Evolutionary conservation across 805 yeast genomes (phyloP).

Genomic region (Wickerhamomyces tratensis): DNA sequence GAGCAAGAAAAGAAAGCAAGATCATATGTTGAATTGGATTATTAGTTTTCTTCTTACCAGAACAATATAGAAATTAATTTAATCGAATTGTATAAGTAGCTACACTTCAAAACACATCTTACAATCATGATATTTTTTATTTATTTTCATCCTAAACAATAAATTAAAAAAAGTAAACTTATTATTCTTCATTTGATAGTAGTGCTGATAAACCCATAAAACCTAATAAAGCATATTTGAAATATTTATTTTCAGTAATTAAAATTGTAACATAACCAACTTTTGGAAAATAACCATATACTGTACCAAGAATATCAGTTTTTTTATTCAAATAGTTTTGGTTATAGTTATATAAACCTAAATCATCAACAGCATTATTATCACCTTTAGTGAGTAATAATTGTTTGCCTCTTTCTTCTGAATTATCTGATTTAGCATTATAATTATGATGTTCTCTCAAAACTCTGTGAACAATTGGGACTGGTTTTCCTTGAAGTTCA

Average conservation of each 20-base stretch:
- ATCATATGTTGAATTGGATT: too few relatives aligned
- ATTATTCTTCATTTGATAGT: conserved; percentile 39
- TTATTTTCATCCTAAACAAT: too few relatives aligned
- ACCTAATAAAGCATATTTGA: conserved; percentile 72
- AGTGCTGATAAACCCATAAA: conserved; percentile 63
- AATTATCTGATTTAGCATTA: conserved; percentile 9
- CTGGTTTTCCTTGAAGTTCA: conserved; percentile 64
- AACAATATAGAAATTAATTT: too few relatives aligned
- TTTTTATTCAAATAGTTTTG: conserved; percentile 71
- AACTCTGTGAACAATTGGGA: conserved; percentile 97
- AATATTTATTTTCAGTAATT: conserved; percentile 79
- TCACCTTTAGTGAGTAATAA: conserved; percentile 89
- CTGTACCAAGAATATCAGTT: conserved; percentile 79
- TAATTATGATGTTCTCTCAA: conserved; percentile 66
- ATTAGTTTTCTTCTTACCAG: too few relatives aligned
- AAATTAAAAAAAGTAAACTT: too few relatives aligned
- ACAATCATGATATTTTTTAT: too few relatives aligned
- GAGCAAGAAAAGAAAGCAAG: too few relatives aligned
- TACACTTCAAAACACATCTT: too few relatives aligned
- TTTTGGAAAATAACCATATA: conserved; percentile 84
- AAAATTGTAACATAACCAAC: conserved; percentile 88
- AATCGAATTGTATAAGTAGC: too few relatives aligned
- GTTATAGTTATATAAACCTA: conserved; percentile 69
- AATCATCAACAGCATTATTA: conserved; percentile 86
- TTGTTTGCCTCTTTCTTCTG: conserved; percentile 34